These are phyloP conservation scores for Tremella yokohamensis DNA, from an alignment of 768 basidiomycete genomes.

Conservation along the genomic window DNA sequence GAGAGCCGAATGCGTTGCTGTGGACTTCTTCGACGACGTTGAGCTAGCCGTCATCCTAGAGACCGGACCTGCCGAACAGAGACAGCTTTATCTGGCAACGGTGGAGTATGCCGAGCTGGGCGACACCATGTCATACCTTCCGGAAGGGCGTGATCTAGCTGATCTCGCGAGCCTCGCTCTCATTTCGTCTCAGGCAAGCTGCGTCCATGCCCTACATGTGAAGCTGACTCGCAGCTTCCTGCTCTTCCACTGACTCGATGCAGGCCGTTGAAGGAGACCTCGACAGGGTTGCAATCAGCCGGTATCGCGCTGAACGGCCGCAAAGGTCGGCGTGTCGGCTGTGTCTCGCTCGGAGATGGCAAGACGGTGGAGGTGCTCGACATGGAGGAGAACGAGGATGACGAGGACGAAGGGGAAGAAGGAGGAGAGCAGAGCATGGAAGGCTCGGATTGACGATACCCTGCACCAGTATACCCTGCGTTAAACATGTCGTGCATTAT, in stretches of 20 bases:
- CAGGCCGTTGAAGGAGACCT: slow-evolving; percentile 1
- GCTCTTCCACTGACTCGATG: background rate
- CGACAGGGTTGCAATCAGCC: background rate
- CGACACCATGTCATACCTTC: slow-evolving; percentile 2
- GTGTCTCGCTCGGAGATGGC: slow-evolving; percentile 25
- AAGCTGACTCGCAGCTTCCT: background rate
- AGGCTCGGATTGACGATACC: too few relatives aligned
- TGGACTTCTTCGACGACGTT: slow-evolving; percentile 36
- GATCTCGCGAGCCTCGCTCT: background rate
- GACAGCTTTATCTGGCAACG: slow-evolving; percentile 18
- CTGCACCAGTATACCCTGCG: too few relatives aligned
- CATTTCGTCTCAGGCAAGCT: background rate
- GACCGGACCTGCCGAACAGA: background rate
- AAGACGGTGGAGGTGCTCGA: slow-evolving; percentile 28
- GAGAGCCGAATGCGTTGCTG: slow-evolving; percentile 12
- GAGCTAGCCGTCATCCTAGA: slow-evolving; percentile 31
- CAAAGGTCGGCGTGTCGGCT: slow-evolving; percentile 31
- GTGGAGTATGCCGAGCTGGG: slow-evolving; percentile 14
- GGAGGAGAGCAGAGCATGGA: background rate
- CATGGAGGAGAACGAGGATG: slow-evolving; percentile 32
- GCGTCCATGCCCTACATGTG: background rate
- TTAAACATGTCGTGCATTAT: background rate
- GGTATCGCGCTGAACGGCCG: slow-evolving; percentile 31
- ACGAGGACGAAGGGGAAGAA: slow-evolving; percentile 2
- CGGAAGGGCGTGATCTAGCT: background rate